These are phyloP conservation scores for Nitzschia sp. DNA, from an alignment of 108 stramenopile species.

Conservation along the genomic window DNA sequence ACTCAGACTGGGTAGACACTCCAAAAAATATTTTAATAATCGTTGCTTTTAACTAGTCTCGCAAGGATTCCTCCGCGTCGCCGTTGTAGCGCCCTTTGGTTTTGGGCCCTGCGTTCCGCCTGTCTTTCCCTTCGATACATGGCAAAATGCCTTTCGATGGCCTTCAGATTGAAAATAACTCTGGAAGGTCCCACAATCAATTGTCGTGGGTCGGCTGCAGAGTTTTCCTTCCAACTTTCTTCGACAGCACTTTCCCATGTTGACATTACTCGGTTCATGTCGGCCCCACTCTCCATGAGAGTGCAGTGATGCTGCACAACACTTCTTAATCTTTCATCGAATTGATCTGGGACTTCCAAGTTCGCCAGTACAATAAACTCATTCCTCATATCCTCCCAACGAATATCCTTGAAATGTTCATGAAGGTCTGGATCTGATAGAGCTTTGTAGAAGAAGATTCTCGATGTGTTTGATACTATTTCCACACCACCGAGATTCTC, in stretches of 20 bases:
- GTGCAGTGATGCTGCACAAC: slow-evolving; percentile 7
- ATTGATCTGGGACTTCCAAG: slow-evolving; percentile 11
- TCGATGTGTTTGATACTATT: slow-evolving; percentile 9
- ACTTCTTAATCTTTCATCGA: slow-evolving; percentile 8
- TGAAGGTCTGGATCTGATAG: slow-evolving; percentile 6
- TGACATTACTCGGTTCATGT: slow-evolving; percentile 7
- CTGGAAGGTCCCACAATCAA: slow-evolving; percentile 17
- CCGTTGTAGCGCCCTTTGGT: no score
- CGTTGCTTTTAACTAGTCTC: no score
- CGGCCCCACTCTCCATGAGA: slow-evolving; percentile 13
- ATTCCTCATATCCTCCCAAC: slow-evolving; percentile 21
- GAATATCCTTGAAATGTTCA: slow-evolving; percentile 2
- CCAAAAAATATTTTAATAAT: no score
- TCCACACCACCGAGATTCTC: slow-evolving; percentile 16
- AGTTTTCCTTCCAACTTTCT: slow-evolving; percentile 11
- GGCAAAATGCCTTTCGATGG: slow-evolving; percentile 18
- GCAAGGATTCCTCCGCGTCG: no score
- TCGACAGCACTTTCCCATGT: slow-evolving; percentile 13
- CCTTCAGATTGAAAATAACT: slow-evolving; percentile 17
- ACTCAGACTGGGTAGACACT: no score
- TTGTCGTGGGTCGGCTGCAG: slow-evolving; percentile 2
- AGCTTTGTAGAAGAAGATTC: slow-evolving; percentile 11
- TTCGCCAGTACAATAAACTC: slow-evolving; percentile 14
- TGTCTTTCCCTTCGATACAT: slow-evolving; percentile 3
- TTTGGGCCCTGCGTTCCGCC: background rate